Base-by-base conservation (phyloP, 1,139 yeast species). In the Scheffersomyces cryptocercus region DNA sequence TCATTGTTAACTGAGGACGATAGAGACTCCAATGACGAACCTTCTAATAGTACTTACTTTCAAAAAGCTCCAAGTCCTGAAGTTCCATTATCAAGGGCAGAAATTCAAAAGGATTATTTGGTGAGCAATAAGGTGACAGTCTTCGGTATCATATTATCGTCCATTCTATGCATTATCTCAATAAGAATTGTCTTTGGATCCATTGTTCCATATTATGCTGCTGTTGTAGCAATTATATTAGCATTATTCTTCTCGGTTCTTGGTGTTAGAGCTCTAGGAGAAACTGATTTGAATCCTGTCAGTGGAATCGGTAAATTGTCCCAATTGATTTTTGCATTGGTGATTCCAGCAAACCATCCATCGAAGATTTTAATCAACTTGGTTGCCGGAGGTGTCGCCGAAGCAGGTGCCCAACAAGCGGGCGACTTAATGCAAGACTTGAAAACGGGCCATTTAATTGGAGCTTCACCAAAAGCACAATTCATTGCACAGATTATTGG, bases 341-440 rank as follows among this genome's bases (percentile, higher is more conserved):
- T 91, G 4, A 75, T 90, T n/a, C 96, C 97, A 1, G 73, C 73
- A 12, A 65, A 73, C 38, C 87, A 85, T 49, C 95, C 96, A 1
- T 90, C 95, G 2, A 81, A 88, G 12, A 87, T 93, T 3, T 69
- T 93, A 34, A 83, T 90, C 40, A 93, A 93, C 60, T 71, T 93
- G 43, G 85, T 93, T 3, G 97, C 98, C 3, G 99, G 99, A 12
- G 98, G 97, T 6, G 84, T 93, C 29, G 95, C 98, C 1, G 99
- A 93, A 66, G 98, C 99, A 1, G 98, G 99, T 6, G 97, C 99
- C 2, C 98, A 93, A 65, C 99, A 93, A 65, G 97, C 98, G 1
- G 99, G 99, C 12, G 99, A 93, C 66, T 73, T 93, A 58, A 88
- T 91, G 96, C 98, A 93, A 70, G 99, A 93, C 65, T 73, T 91